Percentiles rank a stretch among this genome's conserved stretches.
These are phyloP conservation scores for Macrophomina tecta DNA, from an alignment of 2,329 filamentous ascomycete genomes.

Conservation along the genomic window DNA sequence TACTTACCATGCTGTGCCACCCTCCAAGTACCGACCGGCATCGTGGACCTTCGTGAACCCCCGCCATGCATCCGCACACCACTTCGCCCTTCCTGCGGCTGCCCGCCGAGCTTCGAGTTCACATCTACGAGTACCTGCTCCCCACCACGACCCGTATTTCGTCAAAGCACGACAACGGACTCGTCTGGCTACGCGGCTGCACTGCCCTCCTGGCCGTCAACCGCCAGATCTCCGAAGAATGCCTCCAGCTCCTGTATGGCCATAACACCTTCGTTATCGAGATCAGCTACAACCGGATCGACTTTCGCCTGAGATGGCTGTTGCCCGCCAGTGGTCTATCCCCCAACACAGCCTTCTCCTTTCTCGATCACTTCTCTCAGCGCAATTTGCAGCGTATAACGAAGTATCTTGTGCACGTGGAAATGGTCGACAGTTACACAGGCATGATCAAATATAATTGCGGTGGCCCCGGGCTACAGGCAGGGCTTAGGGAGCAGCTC, in stretches of 20 bases:
- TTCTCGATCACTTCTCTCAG: constrained; percentile 50
- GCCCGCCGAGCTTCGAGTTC: constrained; percentile 52
- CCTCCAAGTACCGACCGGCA: neutral
- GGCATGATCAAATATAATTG: constrained; percentile 60
- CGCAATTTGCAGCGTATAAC: constrained; percentile 50
- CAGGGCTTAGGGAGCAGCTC: constrained; percentile 50
- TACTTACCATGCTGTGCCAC: neutral
- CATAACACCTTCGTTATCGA: constrained; percentile 54
- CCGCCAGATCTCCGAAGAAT: constrained; percentile 53
- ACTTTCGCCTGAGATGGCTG: constrained; percentile 53
- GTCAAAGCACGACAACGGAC: constrained; percentile 35
- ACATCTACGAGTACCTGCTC: constrained; percentile 51
- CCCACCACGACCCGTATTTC: constrained; percentile 45
- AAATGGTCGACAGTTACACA: constrained; percentile 56
- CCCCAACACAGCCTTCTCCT: constrained; percentile 47
- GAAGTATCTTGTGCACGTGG: constrained; percentile 52
- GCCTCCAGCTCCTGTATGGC: constrained; percentile 53
- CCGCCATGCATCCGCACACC: constrained; percentile 3
- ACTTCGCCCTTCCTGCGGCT: constrained; percentile 43
- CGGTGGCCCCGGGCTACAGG: constrained; percentile 51
- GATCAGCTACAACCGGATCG: constrained; percentile 51
- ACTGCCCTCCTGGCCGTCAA: constrained; percentile 48
- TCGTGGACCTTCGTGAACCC: constrained; percentile 30
- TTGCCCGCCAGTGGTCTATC: constrained; percentile 48
- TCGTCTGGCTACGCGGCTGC: constrained; percentile 52